Base-by-base conservation (phyloP, 139 green algal genomes). In the Chlamydomonas sp. region DNA sequence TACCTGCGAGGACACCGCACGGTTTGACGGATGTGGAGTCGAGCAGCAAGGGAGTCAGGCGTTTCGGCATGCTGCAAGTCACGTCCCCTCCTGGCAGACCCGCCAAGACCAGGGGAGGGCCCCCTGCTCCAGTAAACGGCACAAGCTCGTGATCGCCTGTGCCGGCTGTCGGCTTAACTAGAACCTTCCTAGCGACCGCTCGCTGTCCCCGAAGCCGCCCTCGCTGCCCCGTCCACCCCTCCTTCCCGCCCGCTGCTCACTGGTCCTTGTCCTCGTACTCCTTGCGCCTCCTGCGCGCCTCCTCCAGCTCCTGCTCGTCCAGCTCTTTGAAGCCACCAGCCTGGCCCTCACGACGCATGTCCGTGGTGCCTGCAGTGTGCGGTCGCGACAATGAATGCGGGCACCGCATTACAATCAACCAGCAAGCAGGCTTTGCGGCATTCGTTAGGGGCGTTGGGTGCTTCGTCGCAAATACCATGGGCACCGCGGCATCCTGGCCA, bases 281-380 rank as follows among this genome's bases (percentile, higher is more conserved):
- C 81, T 93, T 92, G 57, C 95, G 91, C 7, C 95, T 87, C 77
- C 86, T 79, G 17, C 92, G 71, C 2, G 92, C 93, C 84, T 95
- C 95, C 90, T 96, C 95, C 31, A 95, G 71, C 88, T 97, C 95
- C 12, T 58, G 58, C 63, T 97, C 93, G 63, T 97, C 95, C 80
- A 96, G 87, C 89, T 97, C 95, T 89, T 96, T 96, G 91, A 96
- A 97, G 57, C 94, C 94, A 10, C 94, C 90, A 74, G 58, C 89
- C 87, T 95, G 90, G 6, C 82, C 82, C 82, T 87, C 82, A 5
- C 82, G 82, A 10, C 62, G 60, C 82, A 87, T 87, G 62, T 87
- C 82, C 71, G 80, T 8, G 18, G 82, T 87, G 72, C 82, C 82
- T 87, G 82, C 20, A 4, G 16, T 2, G 5, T 5, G 31, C 31